Evolutionary conservation across 164 flowering plant genomes (phyloP).

Genomic region (Buxus sempervirens): DNA sequence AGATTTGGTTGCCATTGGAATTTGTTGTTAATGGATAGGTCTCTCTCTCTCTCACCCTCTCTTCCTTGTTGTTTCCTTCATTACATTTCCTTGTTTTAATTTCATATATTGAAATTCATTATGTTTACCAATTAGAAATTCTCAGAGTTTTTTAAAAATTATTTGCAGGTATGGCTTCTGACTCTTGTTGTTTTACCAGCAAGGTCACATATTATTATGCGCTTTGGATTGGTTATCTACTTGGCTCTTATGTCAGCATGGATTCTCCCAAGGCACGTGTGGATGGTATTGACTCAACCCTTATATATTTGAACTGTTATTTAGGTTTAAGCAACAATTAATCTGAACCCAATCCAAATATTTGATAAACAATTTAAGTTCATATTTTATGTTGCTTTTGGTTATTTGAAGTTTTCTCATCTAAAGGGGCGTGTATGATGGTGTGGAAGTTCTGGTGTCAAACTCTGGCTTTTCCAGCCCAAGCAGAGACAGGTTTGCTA

Average conservation of each 20-base stretch:
- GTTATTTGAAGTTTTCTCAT: background rate
- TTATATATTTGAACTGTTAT: background rate
- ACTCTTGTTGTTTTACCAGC: constrained; percentile 82
- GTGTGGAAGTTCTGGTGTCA: background rate
- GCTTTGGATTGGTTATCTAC: constrained; percentile 62
- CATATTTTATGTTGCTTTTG: background rate
- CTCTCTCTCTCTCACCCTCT: no score
- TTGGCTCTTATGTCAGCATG: constrained; percentile 66
- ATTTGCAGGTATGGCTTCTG: constrained; percentile 88
- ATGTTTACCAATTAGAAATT: no score
- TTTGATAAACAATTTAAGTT: background rate
- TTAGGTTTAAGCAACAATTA: background rate
- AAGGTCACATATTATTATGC: constrained; percentile 65
- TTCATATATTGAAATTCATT: no score
- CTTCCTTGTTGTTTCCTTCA: no score
- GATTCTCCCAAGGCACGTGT: constrained; percentile 65
- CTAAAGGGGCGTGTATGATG: background rate
- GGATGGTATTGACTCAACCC: constrained; percentile 54
- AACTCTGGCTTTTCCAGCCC: background rate
- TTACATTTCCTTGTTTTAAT: no score
- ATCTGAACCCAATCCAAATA: no score
- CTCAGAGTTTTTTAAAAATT: no score
- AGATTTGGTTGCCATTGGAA: no score
- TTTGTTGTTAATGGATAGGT: no score
- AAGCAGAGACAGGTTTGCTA: background rate